Conservation (phyloP, 306 rosid species). For the Cicer chorassanicum region DNA sequence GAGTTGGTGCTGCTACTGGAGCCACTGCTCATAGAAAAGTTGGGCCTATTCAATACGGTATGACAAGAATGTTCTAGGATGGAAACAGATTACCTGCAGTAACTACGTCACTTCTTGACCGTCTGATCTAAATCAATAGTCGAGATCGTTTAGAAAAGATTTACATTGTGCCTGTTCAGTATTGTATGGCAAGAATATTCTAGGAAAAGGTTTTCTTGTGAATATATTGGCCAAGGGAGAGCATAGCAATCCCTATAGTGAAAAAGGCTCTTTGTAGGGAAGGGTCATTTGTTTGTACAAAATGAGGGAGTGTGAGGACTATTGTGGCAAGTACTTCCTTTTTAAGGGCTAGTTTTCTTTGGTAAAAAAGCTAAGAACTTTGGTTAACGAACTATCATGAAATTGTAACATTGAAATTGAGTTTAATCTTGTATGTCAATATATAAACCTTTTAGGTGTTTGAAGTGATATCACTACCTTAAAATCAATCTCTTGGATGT, state of each 20-base stretch:
- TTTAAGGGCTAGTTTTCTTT: constrained; percentile 43
- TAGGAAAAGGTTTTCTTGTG: constrained; percentile 33
- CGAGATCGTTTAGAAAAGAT: neutral
- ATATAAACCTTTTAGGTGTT: constrained; percentile 19
- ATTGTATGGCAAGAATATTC: constrained; percentile 75
- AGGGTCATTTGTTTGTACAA: constrained; percentile 46
- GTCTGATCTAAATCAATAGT: neutral
- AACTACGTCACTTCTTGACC: neutral
- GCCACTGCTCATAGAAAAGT: constrained; percentile 71
- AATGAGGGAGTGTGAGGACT: constrained; percentile 37
- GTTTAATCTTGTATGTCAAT: constrained; percentile 36
- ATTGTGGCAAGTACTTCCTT: constrained; percentile 37
- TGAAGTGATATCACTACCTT: constrained; percentile 37
- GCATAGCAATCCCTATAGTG: constrained; percentile 37
- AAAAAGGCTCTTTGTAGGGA: constrained; percentile 33
- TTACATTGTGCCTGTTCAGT: constrained; percentile 61
- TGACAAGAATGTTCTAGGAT: constrained; percentile 74
- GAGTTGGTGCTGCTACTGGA: constrained; percentile 59
- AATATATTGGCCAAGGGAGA: constrained; percentile 31
- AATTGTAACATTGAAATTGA: constrained; percentile 43
- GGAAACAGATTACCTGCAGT: neutral
- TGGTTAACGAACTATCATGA: constrained; percentile 30
- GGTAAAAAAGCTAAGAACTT: constrained; percentile 38
- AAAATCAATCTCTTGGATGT: constrained; percentile 15
- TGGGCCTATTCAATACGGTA: constrained; percentile 74